Evolutionary conservation across 192 early-diverging fungal genomes (phyloP), one percentile per base, ranked within the genome.

Genomic region (Mortierella antarctica): DNA sequence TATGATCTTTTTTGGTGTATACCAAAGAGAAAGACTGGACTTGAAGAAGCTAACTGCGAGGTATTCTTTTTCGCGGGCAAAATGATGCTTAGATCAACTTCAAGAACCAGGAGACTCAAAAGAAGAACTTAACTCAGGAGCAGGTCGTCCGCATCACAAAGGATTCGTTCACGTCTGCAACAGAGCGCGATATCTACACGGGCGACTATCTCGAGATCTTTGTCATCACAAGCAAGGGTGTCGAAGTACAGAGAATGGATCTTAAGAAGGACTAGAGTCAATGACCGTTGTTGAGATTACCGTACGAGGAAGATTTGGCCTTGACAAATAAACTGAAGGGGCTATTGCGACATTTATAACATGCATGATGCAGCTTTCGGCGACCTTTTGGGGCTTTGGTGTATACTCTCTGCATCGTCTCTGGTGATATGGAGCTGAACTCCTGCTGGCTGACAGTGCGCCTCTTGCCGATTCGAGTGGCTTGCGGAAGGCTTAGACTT

Each of bases 141-240:
- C 67, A 88, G 68, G 96, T 92, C 7, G 57, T 93, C 31, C 83
- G 90, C 48, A 89, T 99, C 58, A 90, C 93, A 46, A 98, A 97
- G 79, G 98, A 99, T 76, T 94, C 96, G 10, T 99, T 99, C 80
- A 96, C 94, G 6, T 91, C 93, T 40, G 97, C 97, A 17, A 93
- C 98, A 4, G 98, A 99, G 88, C 95, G 98, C 64, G 97, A 99
- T 82, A 99, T 99, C 59, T 92, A 98, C 84, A 99, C 98, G 20
- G 98, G 98, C 70, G 98, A 99, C 84, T 91, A 87, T 80, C 86
- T 98, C 12, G 95, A 99, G 69, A 92, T 99, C 71, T 97, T 93
- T 85, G 87, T 95, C 44, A 91, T 99, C 62, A 93, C 88, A 52
- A 89, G 83, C 73, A 89, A 88, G 13, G 95, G 94, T 44, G 91